Base-by-base conservation (phyloP, 164 flowering plant genomes). In the Euptelea pleiosperma region DNA sequence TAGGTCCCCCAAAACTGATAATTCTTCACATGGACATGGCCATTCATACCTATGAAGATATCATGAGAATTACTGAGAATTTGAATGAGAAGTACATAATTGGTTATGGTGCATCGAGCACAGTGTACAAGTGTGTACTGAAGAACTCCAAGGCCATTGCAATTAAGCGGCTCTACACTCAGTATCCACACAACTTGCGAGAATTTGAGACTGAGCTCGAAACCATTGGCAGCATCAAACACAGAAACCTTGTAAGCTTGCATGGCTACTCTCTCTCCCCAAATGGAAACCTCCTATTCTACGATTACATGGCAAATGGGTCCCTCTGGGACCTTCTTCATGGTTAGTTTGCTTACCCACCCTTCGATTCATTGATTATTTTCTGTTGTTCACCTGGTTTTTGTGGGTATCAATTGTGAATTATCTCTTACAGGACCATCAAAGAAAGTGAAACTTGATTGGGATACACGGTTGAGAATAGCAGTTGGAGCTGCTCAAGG, bases 401-500 rank as follows among this genome's bases (percentile, higher is more conserved):
- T n/a, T n/a, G n/a, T n/a, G n/a, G n/a, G n/a, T n/a, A n/a, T n/a
- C n/a, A n/a, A n/a, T n/a, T n/a, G n/a, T n/a, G n/a, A n/a, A n/a
- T n/a, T n/a, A n/a, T n/a, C n/a, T 26, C 19, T 33, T 7, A 22
- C 66, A 91, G 98, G 89, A 9, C 77, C 91, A 2, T 63, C 79
- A 6, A 89, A 81, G 66, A 91, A 89, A 66, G 96, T 89, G 0
- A 89, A 80, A 58, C 84, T 92, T 51, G 93, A 92, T 45, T 92
- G 96, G 98, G 96, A 92, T 41, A 71, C 96, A 9, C 77, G 98
- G 19, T 60, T 89, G 43, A 84, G 45, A 41, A 77, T 92, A 41
- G 96, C 98, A 0, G 88, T 89, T 29, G 98, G 98, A 49, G 96
- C 98, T 58, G 91, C 93, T 9, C 89, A 87, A 60, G 98, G 98